phyloP scores from a whole-genome alignment of 2,329 filamentous ascomycete species.

The Exophiala lecanii-corni region DNA sequence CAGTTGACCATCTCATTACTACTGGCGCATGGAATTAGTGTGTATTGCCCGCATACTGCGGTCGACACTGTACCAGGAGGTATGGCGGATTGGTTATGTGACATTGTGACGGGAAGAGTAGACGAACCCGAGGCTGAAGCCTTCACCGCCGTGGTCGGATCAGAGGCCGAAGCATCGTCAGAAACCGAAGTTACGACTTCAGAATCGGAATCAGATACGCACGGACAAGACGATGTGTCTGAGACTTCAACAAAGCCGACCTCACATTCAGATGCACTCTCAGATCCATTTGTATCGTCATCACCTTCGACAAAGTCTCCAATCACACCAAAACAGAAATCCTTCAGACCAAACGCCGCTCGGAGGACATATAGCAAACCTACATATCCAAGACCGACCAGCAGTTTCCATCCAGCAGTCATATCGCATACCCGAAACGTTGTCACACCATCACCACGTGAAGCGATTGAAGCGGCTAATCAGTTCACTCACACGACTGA shows the following conservation, averaged over 20 bases:
- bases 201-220: conserved; percentile 12
- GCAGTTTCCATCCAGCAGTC: conserved; percentile 35
- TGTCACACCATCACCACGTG: conserved; percentile 46
- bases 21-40: conserved; percentile 80
- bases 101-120: conserved; percentile 64
- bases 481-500: conserved; percentile 31
- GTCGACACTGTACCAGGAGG: conserved; percentile 81
- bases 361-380: conserved; percentile 36
- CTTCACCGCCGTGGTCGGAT: conserved; percentile 2
- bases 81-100: conserved; percentile 90
- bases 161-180: conserved; percentile 23
- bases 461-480: conserved; percentile 29
- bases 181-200: conserved; percentile 25
- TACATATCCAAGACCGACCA: conserved; percentile 34
- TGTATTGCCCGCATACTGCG: conserved; percentile 94
- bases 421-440: conserved; percentile 48
- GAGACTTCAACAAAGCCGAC: conserved; percentile 17
- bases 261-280: conserved; percentile 22
- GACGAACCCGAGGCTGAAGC: conserved; percentile 26
- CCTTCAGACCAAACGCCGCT: conserved; percentile 7
- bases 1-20: conserved; percentile 79
- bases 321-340: conserved; percentile 11
- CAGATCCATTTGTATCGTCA: conserved; percentile 35
- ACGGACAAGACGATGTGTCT: conserved; percentile 9
- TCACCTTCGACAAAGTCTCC: conserved; percentile 18